Evolutionary conservation across 108 stramenopile genomes (phyloP).

Genomic region (Nitzschia sp.): DNA sequence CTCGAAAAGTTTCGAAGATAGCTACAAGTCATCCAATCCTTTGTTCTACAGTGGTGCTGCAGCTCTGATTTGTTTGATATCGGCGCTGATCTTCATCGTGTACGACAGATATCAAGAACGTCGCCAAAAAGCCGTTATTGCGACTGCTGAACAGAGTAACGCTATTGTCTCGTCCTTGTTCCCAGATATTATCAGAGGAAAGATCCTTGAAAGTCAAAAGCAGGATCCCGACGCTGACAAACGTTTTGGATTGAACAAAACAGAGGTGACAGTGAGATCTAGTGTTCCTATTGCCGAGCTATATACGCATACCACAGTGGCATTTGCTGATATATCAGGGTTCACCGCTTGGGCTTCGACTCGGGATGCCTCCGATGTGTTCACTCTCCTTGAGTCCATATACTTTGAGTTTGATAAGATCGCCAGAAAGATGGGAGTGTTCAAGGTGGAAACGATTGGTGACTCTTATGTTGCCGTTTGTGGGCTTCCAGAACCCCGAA

Average conservation of each 20-base stretch:
- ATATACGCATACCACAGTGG: slow-evolving; percentile 10
- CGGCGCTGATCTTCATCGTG: neutral
- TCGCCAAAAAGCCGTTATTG: slow-evolving; percentile 1
- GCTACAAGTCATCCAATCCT: slow-evolving; percentile 5
- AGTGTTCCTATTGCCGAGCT: slow-evolving; percentile 18
- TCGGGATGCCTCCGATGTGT: slow-evolving; percentile 47
- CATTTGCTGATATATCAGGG: slow-evolving; percentile 34
- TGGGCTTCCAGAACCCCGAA: slow-evolving; percentile 4
- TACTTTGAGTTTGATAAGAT: slow-evolving; percentile 54
- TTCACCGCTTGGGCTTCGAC: slow-evolving; percentile 58
- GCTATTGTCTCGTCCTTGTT: slow-evolving; percentile 36
- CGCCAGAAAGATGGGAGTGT: slow-evolving; percentile 21
- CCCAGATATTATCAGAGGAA: slow-evolving; percentile 41
- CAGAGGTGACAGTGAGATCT: neutral
- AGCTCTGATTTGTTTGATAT: neutral
- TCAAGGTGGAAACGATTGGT: slow-evolving; percentile 21
- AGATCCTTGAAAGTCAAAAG: neutral
- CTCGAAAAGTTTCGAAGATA: neutral
- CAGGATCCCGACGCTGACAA: neutral
- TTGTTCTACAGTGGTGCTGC: neutral
- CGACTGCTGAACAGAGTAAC: slow-evolving; percentile 9
- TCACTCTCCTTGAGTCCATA: slow-evolving; percentile 48
- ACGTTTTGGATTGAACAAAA: neutral
- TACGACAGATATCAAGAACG: slow-evolving; percentile 5
- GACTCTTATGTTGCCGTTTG: slow-evolving; percentile 17